These are phyloP conservation scores for Annulohypoxylon maeteangense DNA, from an alignment of 495 filamentous ascomycete genomes.

Conservation along the genomic window DNA sequence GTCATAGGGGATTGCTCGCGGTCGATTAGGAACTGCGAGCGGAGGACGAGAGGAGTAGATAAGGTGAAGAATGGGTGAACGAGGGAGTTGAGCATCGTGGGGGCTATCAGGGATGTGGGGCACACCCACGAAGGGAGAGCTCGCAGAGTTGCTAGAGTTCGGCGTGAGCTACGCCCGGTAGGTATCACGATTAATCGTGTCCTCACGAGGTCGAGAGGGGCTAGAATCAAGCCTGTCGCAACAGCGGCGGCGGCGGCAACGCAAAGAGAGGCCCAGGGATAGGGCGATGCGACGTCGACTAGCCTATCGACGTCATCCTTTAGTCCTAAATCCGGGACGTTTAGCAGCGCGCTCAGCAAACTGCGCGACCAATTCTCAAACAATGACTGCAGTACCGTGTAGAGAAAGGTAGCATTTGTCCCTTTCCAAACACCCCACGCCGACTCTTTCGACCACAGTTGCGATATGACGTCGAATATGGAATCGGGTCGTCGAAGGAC, in stretches of 20 bases:
- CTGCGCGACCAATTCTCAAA: constrained; percentile 87
- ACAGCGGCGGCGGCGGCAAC: constrained; percentile 86
- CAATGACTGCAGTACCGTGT: constrained; percentile 84
- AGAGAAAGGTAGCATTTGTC: constrained; percentile 88
- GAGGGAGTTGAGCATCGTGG: constrained; percentile 86
- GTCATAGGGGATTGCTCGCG: constrained; percentile 80
- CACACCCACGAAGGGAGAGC: constrained; percentile 80
- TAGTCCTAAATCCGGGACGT: constrained; percentile 81
- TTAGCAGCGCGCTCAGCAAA: constrained; percentile 82
- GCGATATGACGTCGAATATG: constrained; percentile 79
- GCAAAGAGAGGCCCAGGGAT: constrained; percentile 75
- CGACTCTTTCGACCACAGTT: constrained; percentile 89
- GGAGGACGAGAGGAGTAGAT: constrained; percentile 82
- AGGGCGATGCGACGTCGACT: constrained; percentile 73
- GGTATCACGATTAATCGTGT: constrained; percentile 90
- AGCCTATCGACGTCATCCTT: constrained; percentile 61
- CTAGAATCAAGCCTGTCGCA: constrained; percentile 78
- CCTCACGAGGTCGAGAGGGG: constrained; percentile 89
- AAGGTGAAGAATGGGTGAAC: constrained; percentile 82
- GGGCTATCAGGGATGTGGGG: constrained; percentile 74
- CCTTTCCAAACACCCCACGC: constrained; percentile 95
- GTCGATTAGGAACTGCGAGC: constrained; percentile 80
- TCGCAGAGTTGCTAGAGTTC: constrained; percentile 77
- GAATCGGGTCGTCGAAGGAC: constrained; percentile 75
- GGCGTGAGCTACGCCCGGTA: constrained; percentile 74